Evolutionary conservation across 192 early-diverging fungal genomes (phyloP).

Genomic region (Entophlyctis luteolus): DNA sequence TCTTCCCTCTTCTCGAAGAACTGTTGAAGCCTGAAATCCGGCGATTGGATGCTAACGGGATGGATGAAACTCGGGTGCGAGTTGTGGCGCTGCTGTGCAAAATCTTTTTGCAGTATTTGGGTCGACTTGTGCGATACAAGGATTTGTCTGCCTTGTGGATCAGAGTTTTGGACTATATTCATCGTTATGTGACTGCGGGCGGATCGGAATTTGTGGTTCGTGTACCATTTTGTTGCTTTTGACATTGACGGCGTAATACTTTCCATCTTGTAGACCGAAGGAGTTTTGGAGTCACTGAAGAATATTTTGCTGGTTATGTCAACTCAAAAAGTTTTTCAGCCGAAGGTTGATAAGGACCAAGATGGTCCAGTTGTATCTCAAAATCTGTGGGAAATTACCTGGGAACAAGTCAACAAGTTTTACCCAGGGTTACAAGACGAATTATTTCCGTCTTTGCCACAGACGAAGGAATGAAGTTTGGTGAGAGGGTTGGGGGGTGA

Average conservation of each 20-base stretch:
- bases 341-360: slow-evolving; percentile 3
- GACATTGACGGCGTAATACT: slow-evolving; percentile 16
- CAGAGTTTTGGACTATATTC: slow-evolving; percentile 63
- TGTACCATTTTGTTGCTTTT: slow-evolving; percentile 35
- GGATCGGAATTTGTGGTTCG: slow-evolving; percentile 49
- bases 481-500: background rate
- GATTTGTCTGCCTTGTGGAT: slow-evolving; percentile 62
- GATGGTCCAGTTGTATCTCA: slow-evolving; percentile 15
- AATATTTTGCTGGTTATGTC: slow-evolving; percentile 81
- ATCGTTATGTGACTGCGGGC: slow-evolving; percentile 58
- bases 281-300: slow-evolving; percentile 71
- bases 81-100: slow-evolving; percentile 68
- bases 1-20: slow-evolving; percentile 86
- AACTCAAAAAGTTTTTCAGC: slow-evolving; percentile 61
- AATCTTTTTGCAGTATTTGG: slow-evolving; percentile 71
- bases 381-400: slow-evolving; percentile 69
- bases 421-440: slow-evolving; percentile 67
- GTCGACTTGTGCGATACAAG: slow-evolving; percentile 48
- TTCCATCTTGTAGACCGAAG: slow-evolving; percentile 59
- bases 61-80: slow-evolving; percentile 74
- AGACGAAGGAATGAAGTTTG: background rate
- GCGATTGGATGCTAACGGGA: slow-evolving; percentile 54
- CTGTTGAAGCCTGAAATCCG: slow-evolving; percentile 70
- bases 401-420: slow-evolving; percentile 59
- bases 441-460: slow-evolving; percentile 37